Evolutionary conservation across 164 flowering plant species (phyloP).

Genomic region (Vitis vinifera): DNA sequence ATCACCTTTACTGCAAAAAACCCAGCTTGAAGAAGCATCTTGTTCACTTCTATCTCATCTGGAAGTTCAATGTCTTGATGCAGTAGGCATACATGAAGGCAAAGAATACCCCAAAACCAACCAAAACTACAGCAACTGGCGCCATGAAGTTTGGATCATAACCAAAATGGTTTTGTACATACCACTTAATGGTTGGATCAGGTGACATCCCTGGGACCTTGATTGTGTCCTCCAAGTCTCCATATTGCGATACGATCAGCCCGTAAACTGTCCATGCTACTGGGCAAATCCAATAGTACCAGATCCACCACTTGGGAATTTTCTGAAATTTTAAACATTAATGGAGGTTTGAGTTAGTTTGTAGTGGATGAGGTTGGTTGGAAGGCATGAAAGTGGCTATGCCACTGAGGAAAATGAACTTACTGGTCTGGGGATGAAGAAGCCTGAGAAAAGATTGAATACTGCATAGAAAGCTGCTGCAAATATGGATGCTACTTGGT

Average conservation of each 20-base stretch:
- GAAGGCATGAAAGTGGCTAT: no score
- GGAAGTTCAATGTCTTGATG: slow-evolving; percentile 62
- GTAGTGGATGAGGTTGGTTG: background rate
- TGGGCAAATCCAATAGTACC: slow-evolving; percentile 71
- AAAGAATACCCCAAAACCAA: slow-evolving; percentile 54
- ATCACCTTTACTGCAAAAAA: no score
- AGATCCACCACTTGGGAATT: slow-evolving; percentile 67
- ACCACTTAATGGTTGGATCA: slow-evolving; percentile 33
- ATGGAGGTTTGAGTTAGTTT: background rate
- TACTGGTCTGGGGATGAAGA: slow-evolving; percentile 84
- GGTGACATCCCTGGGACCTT: slow-evolving; percentile 26
- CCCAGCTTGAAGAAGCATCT: no score
- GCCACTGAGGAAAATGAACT: slow-evolving; percentile 10
- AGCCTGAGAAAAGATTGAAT: slow-evolving; percentile 88
- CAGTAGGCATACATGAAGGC: slow-evolving; percentile 58
- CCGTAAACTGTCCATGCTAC: slow-evolving; percentile 73
- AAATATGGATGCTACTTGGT: slow-evolving; percentile 67
- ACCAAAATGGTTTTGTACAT: slow-evolving; percentile 47
- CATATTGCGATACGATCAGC: slow-evolving; percentile 52
- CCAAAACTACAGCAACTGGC: slow-evolving; percentile 58
- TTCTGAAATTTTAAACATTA: slow-evolving; percentile 29
- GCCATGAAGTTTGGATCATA: slow-evolving; percentile 54
- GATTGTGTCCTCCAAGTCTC: slow-evolving; percentile 37
- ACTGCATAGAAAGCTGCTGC: slow-evolving; percentile 68
- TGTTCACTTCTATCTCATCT: slow-evolving; percentile 35